phyloP scores from a whole-genome alignment of 148 eudicot genomes.

The Selenicereus undatus region DNA sequence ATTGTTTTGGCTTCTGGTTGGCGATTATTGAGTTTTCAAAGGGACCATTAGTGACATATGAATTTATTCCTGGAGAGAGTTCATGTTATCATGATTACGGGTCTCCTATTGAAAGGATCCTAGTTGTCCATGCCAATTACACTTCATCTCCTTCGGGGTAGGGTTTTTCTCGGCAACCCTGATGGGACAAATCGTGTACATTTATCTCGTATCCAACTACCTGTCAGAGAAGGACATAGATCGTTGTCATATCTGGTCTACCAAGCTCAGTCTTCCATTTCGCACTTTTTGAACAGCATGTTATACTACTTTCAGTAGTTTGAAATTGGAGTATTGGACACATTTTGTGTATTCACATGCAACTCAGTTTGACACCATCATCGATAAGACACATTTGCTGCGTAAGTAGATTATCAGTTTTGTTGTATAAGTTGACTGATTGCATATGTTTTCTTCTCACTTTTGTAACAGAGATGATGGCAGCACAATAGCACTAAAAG shows the following conservation, averaged over 20 bases:
- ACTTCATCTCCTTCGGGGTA: background rate
- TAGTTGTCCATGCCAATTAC: no score
- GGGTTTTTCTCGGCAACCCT: background rate
- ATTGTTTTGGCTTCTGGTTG: background rate
- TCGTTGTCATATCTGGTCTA: no score
- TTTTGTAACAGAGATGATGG: conserved; percentile 74
- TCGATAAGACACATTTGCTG: background rate
- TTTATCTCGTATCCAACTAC: background rate
- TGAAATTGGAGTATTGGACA: background rate
- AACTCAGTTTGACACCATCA: no score
- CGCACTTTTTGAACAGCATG: background rate
- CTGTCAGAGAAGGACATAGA: background rate
- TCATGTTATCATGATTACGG: background rate
- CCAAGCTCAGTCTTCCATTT: no score
- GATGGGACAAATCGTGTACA: background rate
- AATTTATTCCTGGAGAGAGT: background rate
- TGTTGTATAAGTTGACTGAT: conserved; percentile 9
- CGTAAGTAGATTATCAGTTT: background rate
- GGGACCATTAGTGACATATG: conserved; percentile 6
- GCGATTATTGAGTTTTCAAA: background rate
- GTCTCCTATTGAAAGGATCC: no score
- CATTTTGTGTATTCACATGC: background rate
- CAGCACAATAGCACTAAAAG: conserved; percentile 57
- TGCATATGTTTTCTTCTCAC: background rate
- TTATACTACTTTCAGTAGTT: background rate